Evolutionary conservation across 2,329 filamentous ascomycete species (phyloP).

Genomic region (Colletotrichum liaoningense): DNA sequence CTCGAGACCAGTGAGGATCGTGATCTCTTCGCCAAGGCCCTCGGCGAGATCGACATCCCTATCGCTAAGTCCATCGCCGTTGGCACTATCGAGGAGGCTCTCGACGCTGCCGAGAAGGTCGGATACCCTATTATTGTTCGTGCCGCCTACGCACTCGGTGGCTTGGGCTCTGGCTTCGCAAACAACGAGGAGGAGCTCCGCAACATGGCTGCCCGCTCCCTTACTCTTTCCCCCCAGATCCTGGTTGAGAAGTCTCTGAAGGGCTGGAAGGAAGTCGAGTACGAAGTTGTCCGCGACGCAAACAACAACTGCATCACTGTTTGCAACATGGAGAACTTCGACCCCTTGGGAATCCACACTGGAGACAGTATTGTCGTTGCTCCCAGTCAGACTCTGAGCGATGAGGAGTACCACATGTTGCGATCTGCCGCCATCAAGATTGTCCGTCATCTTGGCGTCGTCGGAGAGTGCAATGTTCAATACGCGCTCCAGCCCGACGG

Average conservation of each 20-base stretch:
- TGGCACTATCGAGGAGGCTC: conserved; percentile 88
- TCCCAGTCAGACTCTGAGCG: conserved; percentile 94
- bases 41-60: conserved; percentile 97
- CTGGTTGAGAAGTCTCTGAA: conserved; percentile 98
- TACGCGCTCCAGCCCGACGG: conserved; percentile 97
- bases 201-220: conserved; percentile 90
- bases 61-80: conserved; percentile 97
- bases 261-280: conserved; percentile 99
- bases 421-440: conserved; percentile 98
- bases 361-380: conserved; percentile 99
- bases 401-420: conserved; percentile 99
- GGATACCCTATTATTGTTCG: conserved; percentile 99
- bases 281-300: conserved; percentile 96
- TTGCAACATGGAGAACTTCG: conserved; percentile 80
- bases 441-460: conserved; percentile 94
- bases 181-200: conserved; percentile 93
- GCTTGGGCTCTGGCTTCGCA: conserved; percentile 95
- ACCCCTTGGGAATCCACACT: conserved; percentile 96
- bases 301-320: conserved; percentile 84
- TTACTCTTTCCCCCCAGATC: conserved; percentile 95
- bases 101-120: conserved; percentile 86
- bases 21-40: conserved; percentile 93
- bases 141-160: conserved; percentile 95
- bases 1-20: conserved; percentile 95
- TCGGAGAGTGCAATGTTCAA: conserved; percentile 90